phyloP scores from a whole-genome alignment of 306 rosid genomes.

The Senna siamea region DNA sequence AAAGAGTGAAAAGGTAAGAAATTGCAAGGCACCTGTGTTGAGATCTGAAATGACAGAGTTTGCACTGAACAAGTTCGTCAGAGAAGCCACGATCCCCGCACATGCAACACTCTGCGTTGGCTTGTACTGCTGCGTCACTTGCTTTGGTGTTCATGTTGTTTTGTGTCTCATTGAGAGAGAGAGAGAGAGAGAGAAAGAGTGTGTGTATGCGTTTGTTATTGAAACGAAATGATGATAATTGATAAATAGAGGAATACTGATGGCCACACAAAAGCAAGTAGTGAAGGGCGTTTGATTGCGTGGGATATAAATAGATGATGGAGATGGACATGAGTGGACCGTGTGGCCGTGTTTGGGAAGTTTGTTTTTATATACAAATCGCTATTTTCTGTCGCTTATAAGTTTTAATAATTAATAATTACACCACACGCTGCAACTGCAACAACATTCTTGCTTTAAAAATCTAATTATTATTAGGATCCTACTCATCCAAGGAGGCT shows the following conservation, averaged over 20 bases:
- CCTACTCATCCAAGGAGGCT: not conserved
- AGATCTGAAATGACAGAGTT: slow-evolving; percentile 90
- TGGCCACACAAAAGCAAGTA: slow-evolving; percentile 42
- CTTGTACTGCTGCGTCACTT: slow-evolving; percentile 22
- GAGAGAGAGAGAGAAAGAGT: not conserved
- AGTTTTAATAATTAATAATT: not conserved
- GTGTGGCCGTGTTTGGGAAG: slow-evolving; percentile 59
- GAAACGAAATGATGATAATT: too few species aligned
- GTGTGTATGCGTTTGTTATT: too few species aligned
- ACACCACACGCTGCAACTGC: too few species aligned
- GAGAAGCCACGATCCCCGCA: slow-evolving; percentile 97
- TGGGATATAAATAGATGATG: slow-evolving; percentile 22
- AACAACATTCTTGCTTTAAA: slow-evolving; percentile 30
- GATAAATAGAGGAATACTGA: slow-evolving; percentile 24
- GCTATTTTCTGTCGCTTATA: slow-evolving; percentile 29
- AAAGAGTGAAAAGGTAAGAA: too few species aligned
- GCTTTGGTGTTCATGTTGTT: slow-evolving; percentile 51
- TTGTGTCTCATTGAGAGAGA: slow-evolving; percentile 33
- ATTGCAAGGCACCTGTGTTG: too few species aligned
- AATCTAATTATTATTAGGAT: not conserved
- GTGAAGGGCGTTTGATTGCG: not conserved
- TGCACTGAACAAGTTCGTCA: slow-evolving; percentile 78
- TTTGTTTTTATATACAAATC: slow-evolving; percentile 18
- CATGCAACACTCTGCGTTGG: slow-evolving; percentile 84
- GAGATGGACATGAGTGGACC: not conserved